Evolutionary conservation across 2,329 filamentous ascomycete species (phyloP).

Genomic region (Calcarisporium arbuscula): DNA sequence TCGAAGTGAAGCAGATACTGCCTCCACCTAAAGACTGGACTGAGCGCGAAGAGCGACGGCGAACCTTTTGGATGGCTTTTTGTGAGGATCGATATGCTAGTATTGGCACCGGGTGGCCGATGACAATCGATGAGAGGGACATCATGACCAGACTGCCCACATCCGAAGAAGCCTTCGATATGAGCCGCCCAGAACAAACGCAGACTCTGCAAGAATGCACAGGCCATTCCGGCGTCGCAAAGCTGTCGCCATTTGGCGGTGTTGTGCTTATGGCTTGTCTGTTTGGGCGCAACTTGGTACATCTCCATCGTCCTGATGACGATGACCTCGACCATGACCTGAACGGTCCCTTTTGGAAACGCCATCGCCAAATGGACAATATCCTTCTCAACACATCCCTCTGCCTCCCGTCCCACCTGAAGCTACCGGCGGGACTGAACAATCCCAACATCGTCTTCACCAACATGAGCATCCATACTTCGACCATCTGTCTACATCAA

Average conservation of each 20-base stretch:
- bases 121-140: constrained; percentile 87
- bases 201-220: constrained; percentile 64
- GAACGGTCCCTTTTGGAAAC: constrained; percentile 92
- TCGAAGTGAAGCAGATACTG: constrained; percentile 91
- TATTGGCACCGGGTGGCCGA: constrained; percentile 95
- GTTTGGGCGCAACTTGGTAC: constrained; percentile 84
- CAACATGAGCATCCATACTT: constrained; percentile 96
- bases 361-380: constrained; percentile 83
- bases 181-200: constrained; percentile 68
- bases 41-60: constrained; percentile 80
- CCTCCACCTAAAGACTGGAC: constrained; percentile 87
- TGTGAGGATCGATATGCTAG: constrained; percentile 87
- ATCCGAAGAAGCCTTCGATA: constrained; percentile 78
- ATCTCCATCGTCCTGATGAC: constrained; percentile 78
- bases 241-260: constrained; percentile 71
- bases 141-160: constrained; percentile 80
- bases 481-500: constrained; percentile 95
- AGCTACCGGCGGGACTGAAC: constrained; percentile 67
- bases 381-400: constrained; percentile 83
- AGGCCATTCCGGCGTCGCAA: constrained; percentile 62
- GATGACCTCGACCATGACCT: constrained; percentile 82
- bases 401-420: constrained; percentile 71
- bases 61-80: constrained; percentile 95
- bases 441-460: constrained; percentile 86
- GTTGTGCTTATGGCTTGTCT: constrained; percentile 82